A percentile compares a stretch with the other conserved stretches of the same genome.
phyloP scores from a whole-genome alignment of 148 eudicot species.

The Rhododendron ferrugineum region DNA sequence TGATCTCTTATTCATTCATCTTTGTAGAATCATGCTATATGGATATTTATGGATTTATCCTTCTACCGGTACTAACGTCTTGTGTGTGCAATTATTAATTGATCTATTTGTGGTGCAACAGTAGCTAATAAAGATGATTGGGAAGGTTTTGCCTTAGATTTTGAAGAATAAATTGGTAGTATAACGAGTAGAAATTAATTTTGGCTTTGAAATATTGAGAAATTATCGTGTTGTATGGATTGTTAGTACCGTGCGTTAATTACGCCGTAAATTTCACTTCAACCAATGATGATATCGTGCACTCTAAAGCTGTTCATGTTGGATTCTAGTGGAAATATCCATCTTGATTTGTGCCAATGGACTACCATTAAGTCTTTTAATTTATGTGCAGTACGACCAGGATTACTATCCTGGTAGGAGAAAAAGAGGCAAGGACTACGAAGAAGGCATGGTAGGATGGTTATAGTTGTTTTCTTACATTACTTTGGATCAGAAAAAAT shows the following conservation, averaged over 20 bases:
- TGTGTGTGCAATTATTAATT: background rate
- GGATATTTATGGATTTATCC: background rate
- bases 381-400: conserved; percentile 70
- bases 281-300: background rate
- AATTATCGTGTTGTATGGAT: background rate
- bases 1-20: background rate
- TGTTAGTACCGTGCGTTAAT: background rate
- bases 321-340: background rate
- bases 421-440: conserved; percentile 93
- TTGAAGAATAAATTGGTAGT: background rate
- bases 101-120: conserved; percentile 3
- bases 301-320: background rate
- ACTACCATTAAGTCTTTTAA: conserved; percentile 8
- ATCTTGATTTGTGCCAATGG: conserved; percentile 7
- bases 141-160: background rate
- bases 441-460: conserved; percentile 85
- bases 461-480: background rate
- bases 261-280: background rate
- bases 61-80: background rate
- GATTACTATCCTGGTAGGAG: conserved; percentile 97
- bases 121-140: background rate
- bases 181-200: background rate
- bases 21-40: background rate
- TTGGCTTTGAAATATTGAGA: background rate
- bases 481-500: background rate